Evolutionary conservation across 139 green algal species (phyloP), one percentile per base, ranked within the genome.

Genomic region (Gonium pectorale): DNA sequence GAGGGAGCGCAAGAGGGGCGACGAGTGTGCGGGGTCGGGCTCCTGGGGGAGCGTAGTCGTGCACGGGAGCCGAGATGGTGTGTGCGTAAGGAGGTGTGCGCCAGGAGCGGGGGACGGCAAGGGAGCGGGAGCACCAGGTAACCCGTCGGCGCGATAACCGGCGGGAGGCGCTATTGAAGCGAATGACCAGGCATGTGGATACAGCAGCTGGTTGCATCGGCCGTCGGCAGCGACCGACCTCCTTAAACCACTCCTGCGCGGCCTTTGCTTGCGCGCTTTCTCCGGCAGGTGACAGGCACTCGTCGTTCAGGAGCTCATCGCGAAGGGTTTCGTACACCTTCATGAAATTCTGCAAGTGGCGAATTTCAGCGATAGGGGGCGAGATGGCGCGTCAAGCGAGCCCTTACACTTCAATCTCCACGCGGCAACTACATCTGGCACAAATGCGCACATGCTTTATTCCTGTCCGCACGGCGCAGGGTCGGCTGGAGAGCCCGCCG

Each of bases 301-400:
- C 64, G 56, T 97, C 94, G 37, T 90, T 67, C 4, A 97, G 43
- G 3, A 98, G 87, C 87, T 97, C 95, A 35, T 95, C 92, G 1
- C 91, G 78, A 51, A 98, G 87, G 13, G 69, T 77, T 17, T 93
- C 86, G 77, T 96, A 98, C 5, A 89, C 70, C 13, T 68, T 63
- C 11, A 79, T 19, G 72, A 89, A 89, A 26, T 27, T 66, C 85
- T 89, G 88, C 37, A 44, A 8, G 29, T 51, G 62, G n/a, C 37
- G 60, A 33, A 51, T 26, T 0, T 3, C 5, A 24, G 44, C 37
- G 4, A 29, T 3, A 19, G 6, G 33, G n/a, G 41, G 26, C 24
- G 7, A 31, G 21, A 33, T 29, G 56, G 56, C 19, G 56, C 56
- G 19, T 33, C 7, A 11, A 7, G n/a, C 13, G 24, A 31, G 21